Base-by-base conservation (phyloP, 129 eudicot species). In the Tagetes erecta region DNA sequence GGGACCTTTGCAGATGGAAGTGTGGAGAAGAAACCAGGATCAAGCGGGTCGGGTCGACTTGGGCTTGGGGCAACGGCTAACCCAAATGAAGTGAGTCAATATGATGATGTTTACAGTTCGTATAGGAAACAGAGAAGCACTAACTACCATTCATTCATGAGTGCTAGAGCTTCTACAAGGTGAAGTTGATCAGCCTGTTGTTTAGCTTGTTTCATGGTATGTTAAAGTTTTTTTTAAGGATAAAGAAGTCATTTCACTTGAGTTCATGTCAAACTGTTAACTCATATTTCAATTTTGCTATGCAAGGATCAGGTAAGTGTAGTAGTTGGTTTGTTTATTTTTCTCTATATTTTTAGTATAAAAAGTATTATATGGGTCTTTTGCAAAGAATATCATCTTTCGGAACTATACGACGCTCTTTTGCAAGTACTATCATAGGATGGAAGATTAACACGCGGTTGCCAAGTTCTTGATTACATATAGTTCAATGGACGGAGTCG, bases 71-170 rank as follows among this genome's bases (percentile, higher is more conserved):
- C 99, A 11, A 78, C 87, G 2, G 91, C 92, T 58, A 80, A 87
- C 78, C 88, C 99, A 30, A 95, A 88, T 66, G 99, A 95, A 75
- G 83, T 77, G 3, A 87, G 91, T 70, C 99, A 91, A 71, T 95
- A 95, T 80, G 99, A 91, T 84, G 99, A 95, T 83, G 99, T 95
- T 60, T 95, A 95, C 78, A 64, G 88, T 4, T 91, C 97, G 40
- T 91, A 95, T 75, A 86, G 99, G 82, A 95, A 91, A 76, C 90
- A 91, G 59, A 88, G 99, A 73, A 95, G 99, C 79, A 81, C 96
- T 10, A 95, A 85, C 60, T 95, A 95, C 60, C 97, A 95, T 84
- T 31, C 96, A 49, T 88, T 97, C 10, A 95, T 95, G 93, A 95
- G 97, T 74, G 93, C 87, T 6, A 91, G 99, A 85, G 89, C 99